phyloP scores from a whole-genome alignment of 306 rosid species.

The Cucurbita moschata region DNA sequence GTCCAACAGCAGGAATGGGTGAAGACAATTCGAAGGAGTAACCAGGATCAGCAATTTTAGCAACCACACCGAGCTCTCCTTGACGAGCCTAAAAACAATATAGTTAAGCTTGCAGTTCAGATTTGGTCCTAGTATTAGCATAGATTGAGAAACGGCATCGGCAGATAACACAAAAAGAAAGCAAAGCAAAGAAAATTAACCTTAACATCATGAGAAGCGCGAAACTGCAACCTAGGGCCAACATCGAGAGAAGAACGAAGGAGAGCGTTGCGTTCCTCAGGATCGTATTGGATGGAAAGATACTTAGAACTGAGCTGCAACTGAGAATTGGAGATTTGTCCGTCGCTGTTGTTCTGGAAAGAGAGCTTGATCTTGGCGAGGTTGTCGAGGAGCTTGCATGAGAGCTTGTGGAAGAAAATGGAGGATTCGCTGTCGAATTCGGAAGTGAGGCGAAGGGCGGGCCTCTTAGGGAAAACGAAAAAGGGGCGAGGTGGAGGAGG shows the following conservation, averaged over 20 bases:
- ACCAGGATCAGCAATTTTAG: conserved; percentile 52
- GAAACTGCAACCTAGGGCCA: conserved; percentile 43
- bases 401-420: conserved; percentile 53
- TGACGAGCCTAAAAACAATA: conserved; percentile 36
- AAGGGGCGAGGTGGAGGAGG: conserved; percentile 11
- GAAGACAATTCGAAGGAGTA: conserved; percentile 59
- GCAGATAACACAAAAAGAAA: neutral
- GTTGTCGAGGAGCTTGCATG: conserved; percentile 63
- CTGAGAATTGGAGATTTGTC: conserved; percentile 53
- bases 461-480: conserved; percentile 38
- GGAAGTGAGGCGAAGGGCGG: conserved; percentile 46
- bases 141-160: neutral
- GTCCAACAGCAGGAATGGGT: conserved; percentile 48
- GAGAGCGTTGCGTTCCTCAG: conserved; percentile 49
- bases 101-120: neutral
- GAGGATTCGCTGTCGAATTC: conserved; percentile 85
- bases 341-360: conserved; percentile 43
- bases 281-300: conserved; percentile 47
- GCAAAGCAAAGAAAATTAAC: conserved; percentile 5
- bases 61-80: conserved; percentile 54
- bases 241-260: conserved; percentile 47
- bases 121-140: too few relatives aligned
- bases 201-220: conserved; percentile 67
- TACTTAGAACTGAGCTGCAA: conserved; percentile 47
- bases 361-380: conserved; percentile 68